Conservation (phyloP, 371 early-diverging fungal genomes). For the Funneliformis caledonium region DNA sequence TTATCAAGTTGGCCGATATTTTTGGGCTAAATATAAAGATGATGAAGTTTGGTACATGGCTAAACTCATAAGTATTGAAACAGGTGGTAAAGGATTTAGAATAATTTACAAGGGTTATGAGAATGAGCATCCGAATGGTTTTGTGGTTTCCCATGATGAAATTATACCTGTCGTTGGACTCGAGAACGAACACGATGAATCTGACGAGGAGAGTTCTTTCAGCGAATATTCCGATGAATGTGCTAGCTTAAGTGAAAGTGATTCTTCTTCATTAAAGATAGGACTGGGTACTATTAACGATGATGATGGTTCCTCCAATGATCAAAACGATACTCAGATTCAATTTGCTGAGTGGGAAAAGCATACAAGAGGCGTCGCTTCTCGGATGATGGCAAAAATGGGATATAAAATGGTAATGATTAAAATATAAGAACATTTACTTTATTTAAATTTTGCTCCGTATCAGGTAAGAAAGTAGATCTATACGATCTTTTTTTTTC, state of each 20-base stretch:
- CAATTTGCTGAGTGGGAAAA: slow-evolving; percentile 34
- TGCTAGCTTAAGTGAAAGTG: slow-evolving; percentile 15
- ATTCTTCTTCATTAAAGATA: background rate
- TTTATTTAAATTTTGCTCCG: background rate
- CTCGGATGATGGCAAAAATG: slow-evolving; percentile 21
- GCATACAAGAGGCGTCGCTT: slow-evolving; percentile 24
- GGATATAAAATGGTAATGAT: slow-evolving; percentile 35
- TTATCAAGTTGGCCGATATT: slow-evolving; percentile 16
- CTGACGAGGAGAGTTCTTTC: background rate
- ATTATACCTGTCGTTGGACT: slow-evolving; percentile 25
- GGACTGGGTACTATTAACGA: background rate
- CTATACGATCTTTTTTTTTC: background rate
- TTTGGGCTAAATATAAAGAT: slow-evolving; percentile 20
- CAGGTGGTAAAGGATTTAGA: slow-evolving; percentile 2
- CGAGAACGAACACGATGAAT: background rate
- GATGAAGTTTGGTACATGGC: slow-evolving; percentile 29
- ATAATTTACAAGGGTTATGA: slow-evolving; percentile 27
- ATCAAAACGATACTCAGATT: background rate
- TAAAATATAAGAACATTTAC: background rate
- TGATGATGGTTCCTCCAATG: background rate
- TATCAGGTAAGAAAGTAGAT: background rate
- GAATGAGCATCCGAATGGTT: slow-evolving; percentile 11
- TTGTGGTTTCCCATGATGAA: slow-evolving; percentile 19
- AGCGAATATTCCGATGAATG: slow-evolving; percentile 2
- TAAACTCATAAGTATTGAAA: slow-evolving; percentile 9